A percentile compares a stretch with the other conserved stretches of the same genome.
Conservation (phyloP, 169 alveolate species). For the Eimeria tenella region DNA sequence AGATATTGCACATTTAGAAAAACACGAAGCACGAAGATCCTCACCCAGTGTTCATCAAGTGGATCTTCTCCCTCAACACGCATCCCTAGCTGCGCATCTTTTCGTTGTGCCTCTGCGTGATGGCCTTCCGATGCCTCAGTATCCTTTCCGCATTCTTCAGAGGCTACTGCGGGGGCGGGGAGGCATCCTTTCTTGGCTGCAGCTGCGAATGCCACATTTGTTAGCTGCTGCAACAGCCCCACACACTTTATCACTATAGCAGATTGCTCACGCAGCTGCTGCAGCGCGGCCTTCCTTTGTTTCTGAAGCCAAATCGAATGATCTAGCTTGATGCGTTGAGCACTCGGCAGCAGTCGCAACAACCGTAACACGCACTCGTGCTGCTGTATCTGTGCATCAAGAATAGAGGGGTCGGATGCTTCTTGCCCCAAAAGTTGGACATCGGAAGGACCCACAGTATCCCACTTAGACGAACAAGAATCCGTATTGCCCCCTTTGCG, state of each 20-base stretch:
- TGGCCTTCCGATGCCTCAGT: background rate
- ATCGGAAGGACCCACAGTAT: constrained; percentile 6
- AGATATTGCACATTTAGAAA: no score
- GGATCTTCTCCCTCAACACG: constrained; percentile 48
- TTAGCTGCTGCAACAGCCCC: constrained; percentile 59
- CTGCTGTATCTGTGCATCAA: constrained; percentile 65
- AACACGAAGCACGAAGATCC: background rate
- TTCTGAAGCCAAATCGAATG: constrained; percentile 62
- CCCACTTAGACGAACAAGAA: background rate
- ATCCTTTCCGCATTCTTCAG: constrained; percentile 15
- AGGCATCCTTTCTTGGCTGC: constrained; percentile 58
- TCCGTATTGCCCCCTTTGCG: background rate
- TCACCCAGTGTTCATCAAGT: constrained; percentile 54
- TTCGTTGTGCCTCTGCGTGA: constrained; percentile 8
- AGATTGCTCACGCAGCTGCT: constrained; percentile 62
- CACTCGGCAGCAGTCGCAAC: constrained; percentile 60
- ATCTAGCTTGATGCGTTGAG: constrained; percentile 62
- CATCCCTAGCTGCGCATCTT: constrained; percentile 5
- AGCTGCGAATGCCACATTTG: constrained; percentile 59
- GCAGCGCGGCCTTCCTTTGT: constrained; percentile 55
- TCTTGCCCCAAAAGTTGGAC: background rate
- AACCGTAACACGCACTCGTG: constrained; percentile 66
- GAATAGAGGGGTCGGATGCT: constrained; percentile 16
- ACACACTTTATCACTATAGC: constrained; percentile 44
- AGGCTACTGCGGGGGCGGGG: constrained; percentile 14